Evolutionary conservation across 2,329 filamentous ascomycete genomes (phyloP).

Genomic region (Alternaria infectoria): DNA sequence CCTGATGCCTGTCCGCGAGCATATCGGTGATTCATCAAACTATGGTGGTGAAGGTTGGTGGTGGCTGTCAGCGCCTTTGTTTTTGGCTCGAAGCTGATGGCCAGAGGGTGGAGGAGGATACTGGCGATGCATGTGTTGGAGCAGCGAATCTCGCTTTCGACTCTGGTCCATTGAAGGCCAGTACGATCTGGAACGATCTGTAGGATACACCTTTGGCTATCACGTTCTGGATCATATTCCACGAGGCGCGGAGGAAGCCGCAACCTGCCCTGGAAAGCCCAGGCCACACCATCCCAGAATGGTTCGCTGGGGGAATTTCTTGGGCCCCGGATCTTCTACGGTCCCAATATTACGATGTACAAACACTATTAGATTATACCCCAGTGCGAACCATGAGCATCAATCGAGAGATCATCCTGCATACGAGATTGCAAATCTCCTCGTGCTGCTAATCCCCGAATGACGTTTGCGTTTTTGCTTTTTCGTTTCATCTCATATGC

Average conservation of each 20-base stretch:
- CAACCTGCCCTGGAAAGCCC: not conserved
- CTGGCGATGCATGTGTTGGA: not conserved
- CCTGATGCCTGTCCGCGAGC: not conserved
- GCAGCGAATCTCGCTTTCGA: slow-evolving; percentile 1
- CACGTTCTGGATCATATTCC: not conserved
- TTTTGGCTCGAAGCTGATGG: slow-evolving; percentile 3
- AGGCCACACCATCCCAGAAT: not conserved
- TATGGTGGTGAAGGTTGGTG: not conserved
- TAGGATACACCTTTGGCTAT: not conserved
- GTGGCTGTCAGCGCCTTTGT: not conserved
- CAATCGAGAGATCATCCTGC: not conserved
- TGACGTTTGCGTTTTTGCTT: slow-evolving; percentile 10
- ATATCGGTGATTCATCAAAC: not conserved
- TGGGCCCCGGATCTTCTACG: not conserved
- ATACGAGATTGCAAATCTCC: slow-evolving; percentile 9
- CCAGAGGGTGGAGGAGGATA: not conserved
- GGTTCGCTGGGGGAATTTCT: not conserved
- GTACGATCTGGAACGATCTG: slow-evolving; percentile 5
- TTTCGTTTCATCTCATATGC: slow-evolving; percentile 1
- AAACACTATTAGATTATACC: slow-evolving; percentile 1
- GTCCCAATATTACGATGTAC: not conserved
- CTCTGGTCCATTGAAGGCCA: not conserved
- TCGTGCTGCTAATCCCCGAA: not conserved
- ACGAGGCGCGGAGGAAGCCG: not conserved
- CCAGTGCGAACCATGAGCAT: slow-evolving; percentile 1